phyloP scores from a whole-genome alignment of 345 rosid species.

The Eucalyptus sp. region DNA sequence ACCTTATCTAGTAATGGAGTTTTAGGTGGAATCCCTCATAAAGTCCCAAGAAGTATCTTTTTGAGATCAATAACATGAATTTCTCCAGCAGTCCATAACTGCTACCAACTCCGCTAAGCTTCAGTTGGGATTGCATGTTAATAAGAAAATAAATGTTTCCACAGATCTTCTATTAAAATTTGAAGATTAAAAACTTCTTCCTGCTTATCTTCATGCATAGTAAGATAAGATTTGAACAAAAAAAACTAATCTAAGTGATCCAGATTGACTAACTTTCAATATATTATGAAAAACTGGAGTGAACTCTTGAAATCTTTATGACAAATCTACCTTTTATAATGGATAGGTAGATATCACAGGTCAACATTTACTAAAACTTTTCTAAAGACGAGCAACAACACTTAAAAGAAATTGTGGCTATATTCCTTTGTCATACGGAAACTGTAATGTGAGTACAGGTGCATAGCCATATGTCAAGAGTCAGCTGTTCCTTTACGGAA shows the following conservation, averaged over 20 bases:
- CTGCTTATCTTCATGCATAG: not conserved
- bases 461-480: rapidly evolving
- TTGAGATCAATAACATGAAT: not conserved
- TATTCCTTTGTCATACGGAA: not conserved
- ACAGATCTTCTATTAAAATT: not conserved
- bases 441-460: rapidly evolving
- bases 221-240: not conserved
- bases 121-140: not conserved
- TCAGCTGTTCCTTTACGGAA: rapidly evolving
- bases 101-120: not conserved
- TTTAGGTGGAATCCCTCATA: no score
- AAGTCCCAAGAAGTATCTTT: no score
- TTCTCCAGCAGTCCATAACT: not conserved
- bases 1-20: no score
- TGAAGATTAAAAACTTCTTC: not conserved
- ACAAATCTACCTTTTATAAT: not conserved
- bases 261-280: not conserved
- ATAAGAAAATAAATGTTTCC: not conserved
- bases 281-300: not conserved
- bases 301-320: not conserved
- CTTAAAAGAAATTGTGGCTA: not conserved
- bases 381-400: not conserved
- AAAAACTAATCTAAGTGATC: not conserved
- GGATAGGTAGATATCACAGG: not conserved
- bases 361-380: not conserved